Conservation (phyloP, 345 rosid species). For the Chamaenerion angustifolium region DNA sequence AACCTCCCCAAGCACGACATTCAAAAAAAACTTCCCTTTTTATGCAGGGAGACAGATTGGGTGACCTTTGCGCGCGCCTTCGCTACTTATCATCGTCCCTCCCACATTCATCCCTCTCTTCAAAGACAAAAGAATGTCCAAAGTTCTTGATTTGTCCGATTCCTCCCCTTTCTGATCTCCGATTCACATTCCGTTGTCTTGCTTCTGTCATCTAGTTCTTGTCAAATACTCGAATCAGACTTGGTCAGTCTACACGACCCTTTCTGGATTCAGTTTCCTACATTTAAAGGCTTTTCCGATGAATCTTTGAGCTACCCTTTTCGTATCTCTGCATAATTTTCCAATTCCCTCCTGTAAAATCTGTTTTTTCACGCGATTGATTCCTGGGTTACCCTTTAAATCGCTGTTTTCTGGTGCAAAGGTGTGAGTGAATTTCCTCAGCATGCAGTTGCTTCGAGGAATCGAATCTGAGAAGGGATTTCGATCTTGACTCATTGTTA, state of each 20-base stretch:
- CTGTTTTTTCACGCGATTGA: not conserved
- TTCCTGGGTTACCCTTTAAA: not conserved
- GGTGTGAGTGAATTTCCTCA: not conserved
- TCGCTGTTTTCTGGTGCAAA: not conserved
- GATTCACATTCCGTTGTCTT: not conserved
- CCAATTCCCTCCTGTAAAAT: not conserved
- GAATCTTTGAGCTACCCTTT: not conserved
- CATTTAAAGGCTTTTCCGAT: constrained; percentile 2
- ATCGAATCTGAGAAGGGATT: not conserved
- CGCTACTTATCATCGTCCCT: not conserved
- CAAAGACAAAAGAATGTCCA: constrained; percentile 3
- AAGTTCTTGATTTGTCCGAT: constrained; percentile 9
- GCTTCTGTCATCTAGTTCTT: not conserved
- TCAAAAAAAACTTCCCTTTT: constrained; percentile 5
- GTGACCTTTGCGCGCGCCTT: not conserved
- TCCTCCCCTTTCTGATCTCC: not conserved
- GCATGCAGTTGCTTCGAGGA: not conserved
- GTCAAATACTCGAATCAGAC: not conserved
- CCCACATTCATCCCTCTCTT: no score
- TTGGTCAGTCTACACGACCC: not conserved
- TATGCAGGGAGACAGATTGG: not conserved
- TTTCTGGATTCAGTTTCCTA: not conserved
- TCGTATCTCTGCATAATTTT: not conserved
- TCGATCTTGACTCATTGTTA: constrained; percentile 6
- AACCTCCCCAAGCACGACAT: no score